Conservation (phyloP, 2,329 filamentous ascomycete species). For the Xenoacremonium recifei region DNA sequence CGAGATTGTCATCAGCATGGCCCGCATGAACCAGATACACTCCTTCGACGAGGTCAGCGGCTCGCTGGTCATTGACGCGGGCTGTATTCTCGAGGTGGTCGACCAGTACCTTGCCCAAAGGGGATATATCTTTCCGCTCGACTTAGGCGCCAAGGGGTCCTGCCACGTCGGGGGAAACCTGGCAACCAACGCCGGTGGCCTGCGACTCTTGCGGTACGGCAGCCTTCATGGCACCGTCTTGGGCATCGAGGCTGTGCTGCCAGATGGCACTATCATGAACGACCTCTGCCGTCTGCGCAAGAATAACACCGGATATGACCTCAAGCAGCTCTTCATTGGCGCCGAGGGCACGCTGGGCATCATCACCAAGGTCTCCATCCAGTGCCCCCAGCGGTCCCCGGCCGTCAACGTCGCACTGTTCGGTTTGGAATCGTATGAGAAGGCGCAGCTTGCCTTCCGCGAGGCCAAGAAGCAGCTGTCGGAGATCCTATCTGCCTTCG, state of each 20-base stretch:
- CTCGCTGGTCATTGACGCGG: constrained; percentile 85
- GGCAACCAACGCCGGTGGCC: constrained; percentile 89
- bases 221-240: constrained; percentile 91
- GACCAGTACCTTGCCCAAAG: constrained; percentile 83
- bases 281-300: constrained; percentile 87
- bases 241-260: constrained; percentile 88
- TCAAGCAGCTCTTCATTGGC: constrained; percentile 96
- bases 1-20: constrained; percentile 91
- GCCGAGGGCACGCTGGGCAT: constrained; percentile 93
- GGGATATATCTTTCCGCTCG: constrained; percentile 88
- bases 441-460: constrained; percentile 80
- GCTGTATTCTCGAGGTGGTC: constrained; percentile 84
- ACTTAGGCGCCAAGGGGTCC: constrained; percentile 96
- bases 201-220: constrained; percentile 87
- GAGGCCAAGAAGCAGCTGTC: constrained; percentile 88
- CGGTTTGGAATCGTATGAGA: constrained; percentile 84
- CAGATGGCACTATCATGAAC: constrained; percentile 88
- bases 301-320: constrained; percentile 98
- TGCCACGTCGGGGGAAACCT: constrained; percentile 97
- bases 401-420: constrained; percentile 96
- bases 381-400: constrained; percentile 82
- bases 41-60: constrained; percentile 94
- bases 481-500: constrained; percentile 95
- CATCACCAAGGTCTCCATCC: constrained; percentile 84
- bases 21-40: constrained; percentile 85